These are phyloP conservation scores for Dysphania ambrosioides DNA, from an alignment of 148 eudicot genomes.

Conservation along the genomic window DNA sequence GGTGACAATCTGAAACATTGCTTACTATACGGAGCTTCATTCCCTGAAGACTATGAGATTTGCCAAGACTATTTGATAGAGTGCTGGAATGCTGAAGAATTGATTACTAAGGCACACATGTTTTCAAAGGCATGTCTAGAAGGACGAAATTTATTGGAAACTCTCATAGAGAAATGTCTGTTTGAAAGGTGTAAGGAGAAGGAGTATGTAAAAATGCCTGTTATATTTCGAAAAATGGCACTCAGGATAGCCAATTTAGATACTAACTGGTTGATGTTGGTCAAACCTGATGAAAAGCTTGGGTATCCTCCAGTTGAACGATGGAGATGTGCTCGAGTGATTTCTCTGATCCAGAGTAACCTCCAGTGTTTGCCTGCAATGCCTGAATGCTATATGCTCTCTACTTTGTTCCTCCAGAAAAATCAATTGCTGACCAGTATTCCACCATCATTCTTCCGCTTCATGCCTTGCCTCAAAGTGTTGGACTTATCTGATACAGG, in stretches of 20 bases:
- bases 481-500: constrained; percentile 27
- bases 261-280: constrained; percentile 8
- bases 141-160: constrained; percentile 16
- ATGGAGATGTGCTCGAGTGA: constrained; percentile 24
- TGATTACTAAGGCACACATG: constrained; percentile 14
- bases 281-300: constrained; percentile 7
- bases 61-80: constrained; percentile 25
- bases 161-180: constrained; percentile 15
- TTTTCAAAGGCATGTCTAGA: constrained; percentile 18
- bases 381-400: constrained; percentile 16
- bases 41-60: constrained; percentile 26
- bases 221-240: constrained; percentile 24
- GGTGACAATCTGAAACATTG: constrained; percentile 18
- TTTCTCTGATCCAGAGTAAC: constrained; percentile 19
- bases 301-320: constrained; percentile 12
- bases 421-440: constrained; percentile 17
- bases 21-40: constrained; percentile 17
- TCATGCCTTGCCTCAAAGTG: constrained; percentile 26
- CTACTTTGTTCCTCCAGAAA: constrained; percentile 30
- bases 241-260: constrained; percentile 9
- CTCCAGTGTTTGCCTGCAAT: constrained; percentile 18
- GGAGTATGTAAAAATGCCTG: constrained; percentile 26
- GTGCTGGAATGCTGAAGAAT: constrained; percentile 30
- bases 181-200: constrained; percentile 14
- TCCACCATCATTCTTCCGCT: constrained; percentile 18